phyloP scores from a whole-genome alignment of 2,329 filamentous ascomycete genomes.

The Ophiostoma novo-ulmi region DNA sequence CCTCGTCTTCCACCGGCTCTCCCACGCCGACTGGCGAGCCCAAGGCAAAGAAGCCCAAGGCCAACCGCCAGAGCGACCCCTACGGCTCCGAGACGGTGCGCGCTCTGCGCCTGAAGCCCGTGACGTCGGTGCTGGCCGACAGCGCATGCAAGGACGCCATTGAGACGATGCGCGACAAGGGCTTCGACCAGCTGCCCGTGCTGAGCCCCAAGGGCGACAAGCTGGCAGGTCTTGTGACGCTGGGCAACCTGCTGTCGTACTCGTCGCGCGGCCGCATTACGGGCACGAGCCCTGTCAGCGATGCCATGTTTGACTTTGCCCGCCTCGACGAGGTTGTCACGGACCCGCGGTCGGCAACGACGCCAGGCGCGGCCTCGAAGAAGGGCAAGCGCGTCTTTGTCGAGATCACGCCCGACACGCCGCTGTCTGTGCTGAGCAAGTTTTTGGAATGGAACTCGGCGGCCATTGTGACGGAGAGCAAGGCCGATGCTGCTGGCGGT shows the following conservation, averaged over 20 bases:
- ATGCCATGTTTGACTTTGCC: slow-evolving; percentile 96
- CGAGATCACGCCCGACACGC: slow-evolving; percentile 88
- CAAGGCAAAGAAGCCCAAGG: slow-evolving; percentile 41
- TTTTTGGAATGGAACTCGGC: slow-evolving; percentile 99
- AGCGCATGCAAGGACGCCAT: slow-evolving; percentile 80
- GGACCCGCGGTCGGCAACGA: slow-evolving; percentile 55
- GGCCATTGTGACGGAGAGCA: slow-evolving; percentile 81
- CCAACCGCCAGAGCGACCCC: slow-evolving; percentile 54
- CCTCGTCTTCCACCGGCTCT: no score
- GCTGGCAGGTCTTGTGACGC: slow-evolving; percentile 86
- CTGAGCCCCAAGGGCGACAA: slow-evolving; percentile 62
- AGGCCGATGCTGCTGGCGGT: slow-evolving; percentile 24
- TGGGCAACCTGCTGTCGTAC: slow-evolving; percentile 89
- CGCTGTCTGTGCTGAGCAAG: slow-evolving; percentile 73
- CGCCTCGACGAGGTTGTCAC: slow-evolving; percentile 84
- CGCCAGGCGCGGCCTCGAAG: background rate
- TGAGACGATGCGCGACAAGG: slow-evolving; percentile 96
- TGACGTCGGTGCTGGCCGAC: slow-evolving; percentile 72
- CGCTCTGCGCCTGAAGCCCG: slow-evolving; percentile 82
- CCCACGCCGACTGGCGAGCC: background rate
- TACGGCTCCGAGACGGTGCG: slow-evolving; percentile 76
- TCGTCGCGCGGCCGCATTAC: slow-evolving; percentile 78
- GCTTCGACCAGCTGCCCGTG: slow-evolving; percentile 95
- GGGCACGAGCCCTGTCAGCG: slow-evolving; percentile 65
- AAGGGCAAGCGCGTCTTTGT: slow-evolving; percentile 67